A percentile compares a stretch with the other conserved stretches of the same genome.
phyloP scores from a whole-genome alignment of 345 rosid species.

The Carallia brachiata region DNA sequence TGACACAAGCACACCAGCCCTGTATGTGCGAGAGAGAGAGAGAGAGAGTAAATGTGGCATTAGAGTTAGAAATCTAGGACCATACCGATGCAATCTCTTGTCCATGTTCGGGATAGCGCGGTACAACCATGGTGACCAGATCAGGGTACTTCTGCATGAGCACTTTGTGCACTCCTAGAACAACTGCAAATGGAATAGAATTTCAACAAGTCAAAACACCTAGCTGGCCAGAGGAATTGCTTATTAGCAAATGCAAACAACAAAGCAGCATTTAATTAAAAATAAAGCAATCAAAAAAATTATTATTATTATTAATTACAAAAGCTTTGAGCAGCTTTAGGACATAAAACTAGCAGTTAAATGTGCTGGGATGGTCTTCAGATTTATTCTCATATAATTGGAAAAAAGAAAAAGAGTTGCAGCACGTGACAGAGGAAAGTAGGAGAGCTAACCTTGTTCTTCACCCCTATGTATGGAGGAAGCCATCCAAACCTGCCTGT shows the following conservation, averaged over 20 bases:
- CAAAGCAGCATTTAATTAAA: not conserved
- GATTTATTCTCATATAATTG: not conserved
- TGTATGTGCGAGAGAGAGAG: not conserved
- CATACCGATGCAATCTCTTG: constrained; percentile 69
- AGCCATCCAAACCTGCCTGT: constrained; percentile 82
- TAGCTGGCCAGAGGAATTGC: not conserved
- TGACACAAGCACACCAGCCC: no score
- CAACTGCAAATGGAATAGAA: constrained; percentile 52
- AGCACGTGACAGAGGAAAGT: constrained; percentile 1
- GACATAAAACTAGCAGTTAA: not conserved
- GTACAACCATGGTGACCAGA: constrained; percentile 61
- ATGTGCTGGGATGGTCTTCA: not conserved
- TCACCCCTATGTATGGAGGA: constrained; percentile 87
- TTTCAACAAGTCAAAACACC: constrained; percentile 12
- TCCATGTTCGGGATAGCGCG: constrained; percentile 81
- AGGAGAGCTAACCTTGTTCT: constrained; percentile 60
- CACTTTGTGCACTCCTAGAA: constrained; percentile 57
- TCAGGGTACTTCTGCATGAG: constrained; percentile 51
- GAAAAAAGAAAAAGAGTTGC: constrained; percentile 4
- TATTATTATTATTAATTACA: not conserved
- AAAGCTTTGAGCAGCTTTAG: no score
- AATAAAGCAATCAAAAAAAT: not conserved
- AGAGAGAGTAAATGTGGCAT: not conserved
- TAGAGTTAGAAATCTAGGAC: constrained; percentile 1
- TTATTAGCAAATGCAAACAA: not conserved